These are phyloP conservation scores for Collariella sp. DNA, from an alignment of 495 filamentous ascomycete genomes.

Conservation along the genomic window DNA sequence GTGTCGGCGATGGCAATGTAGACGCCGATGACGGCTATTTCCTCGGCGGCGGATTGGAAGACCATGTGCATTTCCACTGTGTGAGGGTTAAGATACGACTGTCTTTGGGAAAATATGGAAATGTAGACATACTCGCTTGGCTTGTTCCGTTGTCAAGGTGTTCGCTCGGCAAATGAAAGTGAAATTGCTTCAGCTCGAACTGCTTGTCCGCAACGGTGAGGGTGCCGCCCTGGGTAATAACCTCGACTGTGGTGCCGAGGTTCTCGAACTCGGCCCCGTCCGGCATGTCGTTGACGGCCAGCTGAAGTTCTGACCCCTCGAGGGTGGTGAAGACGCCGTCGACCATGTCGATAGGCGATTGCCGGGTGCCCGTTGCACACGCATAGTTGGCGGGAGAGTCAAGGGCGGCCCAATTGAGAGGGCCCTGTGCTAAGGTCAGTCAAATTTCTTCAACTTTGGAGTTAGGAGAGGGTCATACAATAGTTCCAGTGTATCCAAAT, in stretches of 20 bases:
- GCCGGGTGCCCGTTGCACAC: slow-evolving; percentile 48
- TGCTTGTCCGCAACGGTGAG: slow-evolving; percentile 37
- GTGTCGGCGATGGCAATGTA: slow-evolving; percentile 49
- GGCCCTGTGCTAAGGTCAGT: slow-evolving; percentile 30
- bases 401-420: slow-evolving; percentile 51
- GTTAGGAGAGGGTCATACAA: slow-evolving; percentile 7
- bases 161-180: slow-evolving; percentile 64
- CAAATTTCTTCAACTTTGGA: too few relatives aligned
- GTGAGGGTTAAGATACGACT: slow-evolving; percentile 14
- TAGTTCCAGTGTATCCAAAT: slow-evolving; percentile 45
- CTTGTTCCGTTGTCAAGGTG: slow-evolving; percentile 46
- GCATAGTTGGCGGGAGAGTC: slow-evolving; percentile 32
- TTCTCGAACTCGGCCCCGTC: slow-evolving; percentile 48
- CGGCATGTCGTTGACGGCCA: slow-evolving; percentile 28
- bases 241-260: slow-evolving; percentile 51
- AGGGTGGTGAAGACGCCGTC: slow-evolving; percentile 36
- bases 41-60: slow-evolving; percentile 37
- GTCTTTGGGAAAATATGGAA: slow-evolving; percentile 4
- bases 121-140: slow-evolving; percentile 31
- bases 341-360: slow-evolving; percentile 55
- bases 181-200: slow-evolving; percentile 55
- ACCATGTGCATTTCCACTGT: slow-evolving; percentile 61
- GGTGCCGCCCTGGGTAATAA: slow-evolving; percentile 34
- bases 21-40: slow-evolving; percentile 50
- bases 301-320: slow-evolving; percentile 27